Conservation (phyloP, 257 asterid species). For the Solanum chilense region DNA sequence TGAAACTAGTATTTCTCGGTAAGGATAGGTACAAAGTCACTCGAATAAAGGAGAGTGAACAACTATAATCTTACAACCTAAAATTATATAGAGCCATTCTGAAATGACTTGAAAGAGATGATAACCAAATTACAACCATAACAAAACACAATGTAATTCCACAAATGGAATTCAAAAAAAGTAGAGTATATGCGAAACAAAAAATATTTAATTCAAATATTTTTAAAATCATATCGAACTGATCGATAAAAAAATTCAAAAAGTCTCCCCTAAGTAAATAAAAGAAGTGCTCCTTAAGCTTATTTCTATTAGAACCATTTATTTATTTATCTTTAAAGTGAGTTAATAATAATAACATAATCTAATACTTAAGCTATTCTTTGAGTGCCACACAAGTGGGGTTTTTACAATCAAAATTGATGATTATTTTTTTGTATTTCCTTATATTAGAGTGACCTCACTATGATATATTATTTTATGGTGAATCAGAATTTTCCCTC, state of each 20-base stretch:
- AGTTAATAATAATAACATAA: background rate
- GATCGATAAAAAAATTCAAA: background rate
- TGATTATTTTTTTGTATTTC: background rate
- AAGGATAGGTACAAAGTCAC: background rate
- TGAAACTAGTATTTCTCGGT: background rate
- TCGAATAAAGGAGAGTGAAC: background rate
- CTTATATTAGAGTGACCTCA: background rate
- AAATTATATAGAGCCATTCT: background rate
- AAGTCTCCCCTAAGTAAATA: background rate
- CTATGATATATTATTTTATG: background rate
- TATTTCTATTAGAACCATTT: slow-evolving; percentile 8
- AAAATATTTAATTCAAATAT: background rate
- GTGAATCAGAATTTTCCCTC: background rate
- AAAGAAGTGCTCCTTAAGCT: background rate
- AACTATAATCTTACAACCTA: background rate
- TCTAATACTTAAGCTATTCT: background rate
- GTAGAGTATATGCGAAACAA: background rate
- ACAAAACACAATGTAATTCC: background rate
- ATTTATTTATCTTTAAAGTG: background rate
- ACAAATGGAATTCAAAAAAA: background rate
- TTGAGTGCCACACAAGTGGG: slow-evolving; percentile 2
- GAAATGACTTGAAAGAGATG: background rate
- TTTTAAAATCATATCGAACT: background rate
- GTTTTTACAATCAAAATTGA: slow-evolving; percentile 1
- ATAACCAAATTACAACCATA: background rate